phyloP scores from a whole-genome alignment of 371 early-diverging fungal genomes.

The Amoeboaphelidium protococcarum region DNA sequence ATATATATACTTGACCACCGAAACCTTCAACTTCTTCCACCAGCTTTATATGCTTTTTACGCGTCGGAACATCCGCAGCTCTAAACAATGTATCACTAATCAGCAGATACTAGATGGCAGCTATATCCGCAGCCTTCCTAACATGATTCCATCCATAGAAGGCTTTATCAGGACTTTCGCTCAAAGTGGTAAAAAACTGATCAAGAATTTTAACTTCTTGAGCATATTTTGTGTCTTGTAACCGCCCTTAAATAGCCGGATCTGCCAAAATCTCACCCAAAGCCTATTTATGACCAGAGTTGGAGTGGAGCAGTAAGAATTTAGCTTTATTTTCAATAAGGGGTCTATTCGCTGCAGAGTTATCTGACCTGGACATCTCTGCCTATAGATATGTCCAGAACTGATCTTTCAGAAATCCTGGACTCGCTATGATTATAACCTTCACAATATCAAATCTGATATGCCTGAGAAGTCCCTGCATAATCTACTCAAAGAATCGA shows the following conservation, averaged over 20 bases:
- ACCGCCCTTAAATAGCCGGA: slow-evolving; percentile 38
- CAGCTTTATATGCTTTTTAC: slow-evolving; percentile 52
- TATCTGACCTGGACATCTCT: slow-evolving; percentile 54
- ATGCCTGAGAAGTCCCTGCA: slow-evolving; percentile 53
- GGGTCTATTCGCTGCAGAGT: slow-evolving; percentile 37
- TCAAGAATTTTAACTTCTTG: slow-evolving; percentile 54
- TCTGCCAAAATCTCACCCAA: slow-evolving; percentile 75
- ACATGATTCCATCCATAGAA: slow-evolving; percentile 75
- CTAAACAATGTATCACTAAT: slow-evolving; percentile 76
- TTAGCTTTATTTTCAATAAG: slow-evolving; percentile 59
- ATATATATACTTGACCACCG: slow-evolving; percentile 58
- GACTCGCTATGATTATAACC: slow-evolving; percentile 72
- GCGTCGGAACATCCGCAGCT: slow-evolving; percentile 49
- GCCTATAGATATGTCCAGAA: slow-evolving; percentile 53
- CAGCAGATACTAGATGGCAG: slow-evolving; percentile 57
- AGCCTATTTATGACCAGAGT: slow-evolving; percentile 82
- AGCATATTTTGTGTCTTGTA: slow-evolving; percentile 77
- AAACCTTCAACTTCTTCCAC: slow-evolving; percentile 47
- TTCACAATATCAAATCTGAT: slow-evolving; percentile 69
- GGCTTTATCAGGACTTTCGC: slow-evolving; percentile 59
- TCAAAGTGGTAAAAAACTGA: slow-evolving; percentile 61
- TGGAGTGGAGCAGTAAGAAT: slow-evolving; percentile 62
- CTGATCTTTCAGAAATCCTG: slow-evolving; percentile 79
- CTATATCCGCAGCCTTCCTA: slow-evolving; percentile 44
- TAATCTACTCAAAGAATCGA: slow-evolving; percentile 69